phyloP scores from a whole-genome alignment of 192 early-diverging fungal species.

The Backusella westeae region DNA sequence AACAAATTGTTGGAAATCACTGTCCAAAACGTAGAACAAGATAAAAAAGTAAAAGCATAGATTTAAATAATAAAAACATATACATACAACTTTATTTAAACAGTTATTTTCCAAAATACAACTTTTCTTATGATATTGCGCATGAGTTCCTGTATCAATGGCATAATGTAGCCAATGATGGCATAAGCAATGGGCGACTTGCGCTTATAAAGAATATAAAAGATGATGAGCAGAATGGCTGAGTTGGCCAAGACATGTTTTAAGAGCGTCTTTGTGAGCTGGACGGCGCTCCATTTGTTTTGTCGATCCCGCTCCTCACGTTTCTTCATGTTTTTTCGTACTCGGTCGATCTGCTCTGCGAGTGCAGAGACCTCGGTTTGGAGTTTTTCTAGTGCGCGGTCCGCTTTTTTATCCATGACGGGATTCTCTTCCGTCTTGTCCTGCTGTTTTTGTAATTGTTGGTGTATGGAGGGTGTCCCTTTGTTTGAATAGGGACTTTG shows the following conservation, averaged over 20 bases:
- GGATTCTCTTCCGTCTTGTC: not conserved
- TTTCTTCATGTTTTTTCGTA: constrained; percentile 9
- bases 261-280: constrained; percentile 2
- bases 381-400: constrained; percentile 22
- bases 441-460: not conserved
- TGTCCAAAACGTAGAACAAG: constrained; percentile 27
- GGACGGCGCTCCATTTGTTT: constrained; percentile 7
- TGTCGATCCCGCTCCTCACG: constrained; percentile 15
- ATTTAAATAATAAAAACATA: not conserved
- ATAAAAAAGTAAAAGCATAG: constrained; percentile 24
- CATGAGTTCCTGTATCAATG: not conserved
- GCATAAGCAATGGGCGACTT: constrained; percentile 17
- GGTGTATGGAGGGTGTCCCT: not conserved
- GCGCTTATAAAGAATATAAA: constrained; percentile 11
- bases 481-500: constrained; percentile 1
- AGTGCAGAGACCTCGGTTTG: constrained; percentile 26
- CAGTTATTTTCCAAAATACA: constrained; percentile 11
- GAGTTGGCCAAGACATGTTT: constrained; percentile 21
- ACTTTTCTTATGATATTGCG: not conserved
- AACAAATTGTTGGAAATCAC: constrained; percentile 56
- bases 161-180: not conserved
- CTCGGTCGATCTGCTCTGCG: constrained; percentile 19
- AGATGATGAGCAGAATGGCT: constrained; percentile 9
- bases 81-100: not conserved
- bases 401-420: not conserved